These are phyloP conservation scores for Collariella sp. DNA, from an alignment of 495 filamentous ascomycete genomes.

Conservation along the genomic window DNA sequence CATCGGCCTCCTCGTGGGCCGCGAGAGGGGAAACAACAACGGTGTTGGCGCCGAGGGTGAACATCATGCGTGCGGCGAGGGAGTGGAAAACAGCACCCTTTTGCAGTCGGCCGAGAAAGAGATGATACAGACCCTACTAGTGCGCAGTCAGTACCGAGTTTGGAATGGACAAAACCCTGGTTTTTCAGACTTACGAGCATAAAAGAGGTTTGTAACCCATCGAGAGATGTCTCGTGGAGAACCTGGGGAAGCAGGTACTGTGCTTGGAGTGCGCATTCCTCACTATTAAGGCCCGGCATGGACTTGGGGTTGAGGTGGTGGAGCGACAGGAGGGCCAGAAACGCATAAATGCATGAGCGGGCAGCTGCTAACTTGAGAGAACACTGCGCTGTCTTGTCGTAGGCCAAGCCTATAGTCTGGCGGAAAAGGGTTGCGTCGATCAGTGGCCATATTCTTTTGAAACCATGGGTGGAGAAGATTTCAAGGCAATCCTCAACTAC, in stretches of 20 bases:
- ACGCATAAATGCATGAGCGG: slow-evolving; percentile 41
- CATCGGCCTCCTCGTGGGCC: neutral
- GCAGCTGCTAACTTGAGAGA: slow-evolving; percentile 16
- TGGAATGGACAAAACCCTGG: neutral
- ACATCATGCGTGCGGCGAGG: slow-evolving; percentile 38
- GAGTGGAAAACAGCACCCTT: slow-evolving; percentile 37
- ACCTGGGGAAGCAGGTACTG: slow-evolving; percentile 36
- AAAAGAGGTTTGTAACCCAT: slow-evolving; percentile 34
- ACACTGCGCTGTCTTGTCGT: slow-evolving; percentile 7
- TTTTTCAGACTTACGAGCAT: slow-evolving; percentile 42
- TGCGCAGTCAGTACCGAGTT: neutral
- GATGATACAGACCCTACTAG: slow-evolving; percentile 38
- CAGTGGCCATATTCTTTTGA: slow-evolving; percentile 39
- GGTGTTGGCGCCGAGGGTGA: slow-evolving; percentile 40
- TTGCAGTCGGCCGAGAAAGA: slow-evolving; percentile 39
- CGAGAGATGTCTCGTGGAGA: slow-evolving; percentile 34
- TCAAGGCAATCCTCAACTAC: slow-evolving; percentile 12
- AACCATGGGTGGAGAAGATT: slow-evolving; percentile 18
- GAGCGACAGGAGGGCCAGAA: slow-evolving; percentile 33
- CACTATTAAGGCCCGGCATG: slow-evolving; percentile 27
- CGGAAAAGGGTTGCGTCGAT: slow-evolving; percentile 35
- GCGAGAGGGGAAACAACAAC: slow-evolving; percentile 8
- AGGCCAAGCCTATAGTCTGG: slow-evolving; percentile 37
- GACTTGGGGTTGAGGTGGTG: slow-evolving; percentile 12
- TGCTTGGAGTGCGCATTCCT: slow-evolving; percentile 28